These are phyloP conservation scores for Amanita inopinata DNA, from an alignment of 768 basidiomycete species.

Conservation along the genomic window DNA sequence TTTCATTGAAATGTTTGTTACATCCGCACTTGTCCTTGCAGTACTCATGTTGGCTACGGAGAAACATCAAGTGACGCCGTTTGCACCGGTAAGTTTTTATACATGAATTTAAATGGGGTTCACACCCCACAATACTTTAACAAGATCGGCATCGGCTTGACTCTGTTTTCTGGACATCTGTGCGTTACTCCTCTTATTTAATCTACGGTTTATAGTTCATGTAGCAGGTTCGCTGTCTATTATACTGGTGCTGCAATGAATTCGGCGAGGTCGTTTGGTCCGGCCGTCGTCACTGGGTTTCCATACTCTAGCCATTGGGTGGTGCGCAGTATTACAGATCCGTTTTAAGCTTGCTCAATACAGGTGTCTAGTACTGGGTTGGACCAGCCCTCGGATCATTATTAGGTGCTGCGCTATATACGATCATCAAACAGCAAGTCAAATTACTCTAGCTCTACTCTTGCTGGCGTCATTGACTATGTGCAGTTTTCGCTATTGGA, in stretches of 20 bases:
- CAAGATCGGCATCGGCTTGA: constrained; percentile 56
- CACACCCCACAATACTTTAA: constrained; percentile 7
- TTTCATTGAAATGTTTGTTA: constrained; percentile 68
- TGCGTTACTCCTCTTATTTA: constrained; percentile 25
- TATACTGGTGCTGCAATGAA: constrained; percentile 66
- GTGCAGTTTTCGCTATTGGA: constrained; percentile 40
- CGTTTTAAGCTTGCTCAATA: constrained; percentile 6
- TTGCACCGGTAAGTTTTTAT: constrained; percentile 47
- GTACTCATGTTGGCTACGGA: constrained; percentile 71
- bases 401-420: constrained; percentile 48
- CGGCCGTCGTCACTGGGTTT: constrained; percentile 58
- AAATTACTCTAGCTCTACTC: constrained; percentile 4
- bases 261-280: constrained; percentile 60
- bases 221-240: constrained; percentile 46
- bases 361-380: constrained; percentile 47
- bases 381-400: constrained; percentile 62
- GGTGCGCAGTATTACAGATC: constrained; percentile 25
- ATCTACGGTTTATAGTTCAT: no score
- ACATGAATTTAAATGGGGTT: no score
- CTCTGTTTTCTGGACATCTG: constrained; percentile 55
- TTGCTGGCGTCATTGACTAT: constrained; percentile 1
- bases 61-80: constrained; percentile 55
- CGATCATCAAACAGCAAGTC: constrained; percentile 38
- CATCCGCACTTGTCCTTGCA: constrained; percentile 44
- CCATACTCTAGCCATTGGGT: constrained; percentile 47